Evolutionary conservation across 371 early-diverging fungal genomes (phyloP), one percentile per base, ranked within the genome.

Genomic region (Mortierella sp.): DNA sequence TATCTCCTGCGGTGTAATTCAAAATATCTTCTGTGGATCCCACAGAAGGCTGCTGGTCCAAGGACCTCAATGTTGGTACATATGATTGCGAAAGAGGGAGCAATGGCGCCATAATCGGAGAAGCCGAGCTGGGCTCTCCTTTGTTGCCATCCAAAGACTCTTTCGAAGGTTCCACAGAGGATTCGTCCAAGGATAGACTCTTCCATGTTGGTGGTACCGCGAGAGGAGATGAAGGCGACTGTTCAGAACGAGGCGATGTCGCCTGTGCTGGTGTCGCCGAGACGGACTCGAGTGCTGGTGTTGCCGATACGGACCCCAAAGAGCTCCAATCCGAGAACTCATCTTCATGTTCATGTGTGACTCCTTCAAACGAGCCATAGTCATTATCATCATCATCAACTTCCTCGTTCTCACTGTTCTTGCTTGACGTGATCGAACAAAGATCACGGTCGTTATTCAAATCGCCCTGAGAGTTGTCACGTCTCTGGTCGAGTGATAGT

Each of bases 311-410:
- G 10, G 55, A 55, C 28, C 55, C 55, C 20, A 10, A 18, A 6
- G 47, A 5, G 22, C 64, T 30, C 64, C 64, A 64, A n/a, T 64
- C 64, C n/a, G 51, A 64, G 18, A 49, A 49, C 49, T 40, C 64
- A 1, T 49, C 51, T 16, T 16, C 20, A 14, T 5, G 28, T 5
- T 49, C 64, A 30, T 49, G 39, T 32, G 3, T 51, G 20, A 51
- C 32, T 24, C 30, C 32, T 49, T 64, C 51, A 51, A 64, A 64
- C 11, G 45, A 62, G n/a, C 39, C 51, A 22, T n/a, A 12, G 11
- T 32, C 49, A 35, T 62, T 47, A 26, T 55, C 55, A 28, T 11
- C 12, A 14, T 55, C 28, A 10, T 55, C 26, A 8, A 24, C 9
- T 5, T 9, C 52, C n/a, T 51, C n/a, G 51, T 51, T n/a, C n/a